These are phyloP conservation scores for Boletellus ananas DNA, from an alignment of 768 basidiomycete genomes.

Conservation along the genomic window DNA sequence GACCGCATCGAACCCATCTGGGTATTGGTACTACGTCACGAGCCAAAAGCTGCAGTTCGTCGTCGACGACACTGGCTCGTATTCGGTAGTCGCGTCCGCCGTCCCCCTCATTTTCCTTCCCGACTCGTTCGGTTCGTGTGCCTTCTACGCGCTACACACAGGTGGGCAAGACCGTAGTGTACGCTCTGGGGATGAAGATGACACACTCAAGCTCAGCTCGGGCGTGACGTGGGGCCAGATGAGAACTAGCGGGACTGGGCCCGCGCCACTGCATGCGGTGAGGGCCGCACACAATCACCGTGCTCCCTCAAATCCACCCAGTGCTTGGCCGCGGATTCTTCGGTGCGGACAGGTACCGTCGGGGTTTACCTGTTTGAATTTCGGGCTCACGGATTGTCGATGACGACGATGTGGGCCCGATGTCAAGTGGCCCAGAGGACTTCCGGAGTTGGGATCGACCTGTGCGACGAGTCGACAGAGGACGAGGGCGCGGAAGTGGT, in stretches of 20 bases:
- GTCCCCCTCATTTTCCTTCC: conserved; percentile 13
- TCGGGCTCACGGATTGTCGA: conserved; percentile 80
- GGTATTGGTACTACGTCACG: conserved; percentile 31
- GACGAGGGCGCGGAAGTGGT: not conserved
- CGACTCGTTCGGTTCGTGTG: not conserved
- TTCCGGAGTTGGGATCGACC: conserved; percentile 18
- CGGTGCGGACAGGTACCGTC: conserved; percentile 53
- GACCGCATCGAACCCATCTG: not conserved
- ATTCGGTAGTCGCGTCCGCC: conserved; percentile 60
- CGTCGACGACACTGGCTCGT: conserved; percentile 62
- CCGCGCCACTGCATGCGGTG: no score
- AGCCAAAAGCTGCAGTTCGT: conserved; percentile 84
- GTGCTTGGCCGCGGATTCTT: not conserved
- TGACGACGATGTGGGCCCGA: not conserved
- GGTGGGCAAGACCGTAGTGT: conserved; percentile 59
- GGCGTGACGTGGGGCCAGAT: no score
- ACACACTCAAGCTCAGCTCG: not conserved
- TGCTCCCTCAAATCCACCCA: no score
- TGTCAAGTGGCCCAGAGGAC: not conserved
- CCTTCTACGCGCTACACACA: conserved; percentile 21
- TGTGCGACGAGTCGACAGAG: conserved; percentile 6
- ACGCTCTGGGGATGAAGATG: conserved; percentile 40
- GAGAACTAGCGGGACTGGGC: no score
- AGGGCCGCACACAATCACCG: no score
- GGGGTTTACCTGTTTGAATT: conserved; percentile 68